Evolutionary conservation across 2,329 filamentous ascomycete species (phyloP).

Genomic region (Xylariaceae sp.): DNA sequence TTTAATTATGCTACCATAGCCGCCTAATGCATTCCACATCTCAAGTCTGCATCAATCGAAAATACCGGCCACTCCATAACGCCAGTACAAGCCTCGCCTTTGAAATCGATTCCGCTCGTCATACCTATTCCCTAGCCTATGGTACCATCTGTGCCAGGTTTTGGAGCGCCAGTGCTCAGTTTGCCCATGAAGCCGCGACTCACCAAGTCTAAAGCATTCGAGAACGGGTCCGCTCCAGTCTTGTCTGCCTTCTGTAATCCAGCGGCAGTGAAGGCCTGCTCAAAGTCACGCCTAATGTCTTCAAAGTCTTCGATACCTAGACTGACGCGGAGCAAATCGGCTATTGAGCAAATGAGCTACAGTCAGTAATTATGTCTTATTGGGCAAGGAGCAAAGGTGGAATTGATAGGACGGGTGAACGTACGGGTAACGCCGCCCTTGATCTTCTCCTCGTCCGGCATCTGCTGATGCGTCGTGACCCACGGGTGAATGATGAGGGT

Average conservation of each 20-base stretch:
- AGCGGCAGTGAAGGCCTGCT: slow-evolving; percentile 65
- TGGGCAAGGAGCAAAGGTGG: background rate
- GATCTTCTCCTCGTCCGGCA: slow-evolving; percentile 68
- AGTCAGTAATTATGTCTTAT: slow-evolving; percentile 5
- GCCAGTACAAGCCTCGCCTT: too few species aligned
- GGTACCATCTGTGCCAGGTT: slow-evolving; percentile 41
- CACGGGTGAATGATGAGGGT: slow-evolving; percentile 75
- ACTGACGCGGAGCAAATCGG: slow-evolving; percentile 70
- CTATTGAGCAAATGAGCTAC: slow-evolving; percentile 14
- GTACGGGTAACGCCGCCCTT: slow-evolving; percentile 66
- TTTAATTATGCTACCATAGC: too few species aligned
- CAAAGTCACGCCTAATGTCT: slow-evolving; percentile 74
- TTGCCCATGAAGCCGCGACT: slow-evolving; percentile 42
- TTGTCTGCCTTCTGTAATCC: slow-evolving; percentile 37
- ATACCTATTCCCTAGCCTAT: slow-evolving; percentile 22
- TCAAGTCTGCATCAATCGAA: too few species aligned
- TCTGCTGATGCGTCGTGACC: slow-evolving; percentile 75
- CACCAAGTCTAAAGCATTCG: slow-evolving; percentile 38
- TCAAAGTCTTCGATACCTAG: slow-evolving; percentile 76
- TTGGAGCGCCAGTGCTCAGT: slow-evolving; percentile 38
- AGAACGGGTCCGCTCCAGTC: slow-evolving; percentile 36
- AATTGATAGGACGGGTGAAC: slow-evolving; percentile 17
- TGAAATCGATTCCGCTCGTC: too few species aligned
- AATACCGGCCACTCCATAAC: too few species aligned
- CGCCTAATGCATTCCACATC: too few species aligned